Conservation (phyloP, 345 rosid genomes). For the Moringa oleifera region DNA sequence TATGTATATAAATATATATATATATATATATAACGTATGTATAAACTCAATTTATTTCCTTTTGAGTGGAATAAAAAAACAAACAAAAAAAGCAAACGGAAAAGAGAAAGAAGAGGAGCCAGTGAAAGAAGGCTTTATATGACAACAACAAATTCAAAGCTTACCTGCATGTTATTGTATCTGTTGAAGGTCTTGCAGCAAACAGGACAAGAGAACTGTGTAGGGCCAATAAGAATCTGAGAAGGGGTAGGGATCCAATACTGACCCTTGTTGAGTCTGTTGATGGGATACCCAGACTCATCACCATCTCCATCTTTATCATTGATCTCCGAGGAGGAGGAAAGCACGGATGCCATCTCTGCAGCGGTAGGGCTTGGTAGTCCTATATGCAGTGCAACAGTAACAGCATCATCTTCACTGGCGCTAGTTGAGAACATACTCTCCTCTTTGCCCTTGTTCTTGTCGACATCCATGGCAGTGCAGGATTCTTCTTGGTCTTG, state of each 20-base stretch:
- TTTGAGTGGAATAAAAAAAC: neutral
- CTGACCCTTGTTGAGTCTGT: slow-evolving; percentile 84
- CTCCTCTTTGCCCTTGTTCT: neutral
- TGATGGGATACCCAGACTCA: slow-evolving; percentile 39
- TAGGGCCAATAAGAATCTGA: slow-evolving; percentile 96
- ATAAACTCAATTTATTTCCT: neutral
- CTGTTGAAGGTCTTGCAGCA: slow-evolving; percentile 94
- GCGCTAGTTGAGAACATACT: neutral
- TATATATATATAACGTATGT: too few relatives aligned
- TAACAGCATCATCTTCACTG: slow-evolving; percentile 40
- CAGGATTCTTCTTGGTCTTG: slow-evolving; percentile 23
- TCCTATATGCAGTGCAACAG: slow-evolving; percentile 93
- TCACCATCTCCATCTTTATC: slow-evolving; percentile 48
- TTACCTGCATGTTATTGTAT: slow-evolving; percentile 99
- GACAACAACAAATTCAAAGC: too few relatives aligned
- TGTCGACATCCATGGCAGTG: slow-evolving; percentile 33
- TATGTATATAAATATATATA: too few relatives aligned
- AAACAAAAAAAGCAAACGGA: neutral
- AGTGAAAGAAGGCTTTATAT: too few relatives aligned
- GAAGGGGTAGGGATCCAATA: slow-evolving; percentile 99
- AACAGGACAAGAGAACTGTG: slow-evolving; percentile 97
- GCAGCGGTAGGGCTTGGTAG: slow-evolving; percentile 83
- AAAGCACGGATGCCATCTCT: slow-evolving; percentile 61
- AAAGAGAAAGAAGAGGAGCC: neutral
- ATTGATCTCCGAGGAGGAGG: slow-evolving; percentile 38